phyloP scores from a whole-genome alignment of 2,329 filamentous ascomycete species.

The Thyridium curvatum region DNA sequence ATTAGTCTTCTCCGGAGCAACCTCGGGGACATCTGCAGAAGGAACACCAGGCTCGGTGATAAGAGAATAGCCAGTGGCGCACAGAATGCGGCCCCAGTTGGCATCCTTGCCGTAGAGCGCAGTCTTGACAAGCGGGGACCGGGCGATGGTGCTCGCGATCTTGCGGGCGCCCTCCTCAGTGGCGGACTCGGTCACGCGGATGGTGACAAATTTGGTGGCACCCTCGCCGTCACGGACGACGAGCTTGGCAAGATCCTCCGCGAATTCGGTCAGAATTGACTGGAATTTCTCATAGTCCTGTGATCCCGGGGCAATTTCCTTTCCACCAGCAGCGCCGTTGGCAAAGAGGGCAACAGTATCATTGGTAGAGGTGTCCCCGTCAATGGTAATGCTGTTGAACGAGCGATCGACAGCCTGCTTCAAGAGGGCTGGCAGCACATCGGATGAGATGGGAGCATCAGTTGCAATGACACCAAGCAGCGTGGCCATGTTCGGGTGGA shows the following conservation, averaged over 20 bases:
- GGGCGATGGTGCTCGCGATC: conserved; percentile 82
- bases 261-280: conserved; percentile 66
- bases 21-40: conserved; percentile 51
- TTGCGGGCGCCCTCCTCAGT: conserved; percentile 66
- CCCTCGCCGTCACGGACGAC: conserved; percentile 95
- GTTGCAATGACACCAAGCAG: conserved; percentile 88
- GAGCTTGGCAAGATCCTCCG: conserved; percentile 80
- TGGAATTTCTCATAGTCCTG: conserved; percentile 67
- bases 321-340: conserved; percentile 82
- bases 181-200: conserved; percentile 70
- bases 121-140: conserved; percentile 92
- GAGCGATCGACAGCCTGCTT: conserved; percentile 70
- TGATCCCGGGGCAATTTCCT: conserved; percentile 46
- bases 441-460: conserved; percentile 71
- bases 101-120: conserved; percentile 95
- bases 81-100: conserved; percentile 97
- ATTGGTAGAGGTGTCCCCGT: conserved; percentile 96
- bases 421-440: conserved; percentile 63
- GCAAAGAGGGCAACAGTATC: conserved; percentile 93
- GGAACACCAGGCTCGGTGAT: conserved; percentile 52
- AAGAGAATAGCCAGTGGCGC: conserved; percentile 79
- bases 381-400: conserved; percentile 95
- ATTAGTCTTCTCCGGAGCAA: conserved; percentile 59
- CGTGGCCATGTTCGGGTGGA: conserved; percentile 98
- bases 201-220: conserved; percentile 95